Base-by-base conservation (phyloP, 176 grass and related monocot species). In the Elymus sibiricus region DNA sequence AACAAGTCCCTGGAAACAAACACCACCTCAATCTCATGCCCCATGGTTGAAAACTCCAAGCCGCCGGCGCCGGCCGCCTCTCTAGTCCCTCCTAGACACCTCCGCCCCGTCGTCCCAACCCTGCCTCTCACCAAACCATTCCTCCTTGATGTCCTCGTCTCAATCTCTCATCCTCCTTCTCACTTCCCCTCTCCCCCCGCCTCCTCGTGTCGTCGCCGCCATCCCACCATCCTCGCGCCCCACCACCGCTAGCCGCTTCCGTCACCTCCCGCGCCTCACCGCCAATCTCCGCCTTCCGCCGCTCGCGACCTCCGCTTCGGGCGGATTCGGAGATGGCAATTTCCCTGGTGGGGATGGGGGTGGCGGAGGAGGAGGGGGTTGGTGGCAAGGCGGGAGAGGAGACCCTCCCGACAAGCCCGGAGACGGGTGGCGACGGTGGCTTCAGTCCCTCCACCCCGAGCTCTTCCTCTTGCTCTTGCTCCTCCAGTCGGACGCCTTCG, bases 381-480 rank as follows among this genome's bases (percentile, higher is more conserved):
- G 76, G 85, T n/a, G 79, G 83, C 83, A 87, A 9, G 62, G 35
- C 9, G 81, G 70, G 8, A 74, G 77, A 9, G 83, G 72, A 19
- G 83, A 78, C 74, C 68, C 89, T 78, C 69, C 78, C 14, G 79
- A 87, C 11, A 71, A 87, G n/a, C 49, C 79, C 12, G 43, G 84
- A 8, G 61, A 76, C 40, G 29, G 65, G 44, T 82, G 82, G 80
- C 21, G 56, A 47, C 77, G 38, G n/a, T 80, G 85, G 85, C 28
- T 87, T 28, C 80, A 87, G 60, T 72, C 75, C 68, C 67, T 90
- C 60, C 81, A 84, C 28, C 89, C 89, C 15, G 85, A 76, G 76
- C 21, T 69, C 29, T 24, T 91, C 46, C 67, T 90, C 44, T 8
- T 90, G 5, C 74, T 91, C 58, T 35, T 88, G 24, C 78, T 92